Evolutionary conservation across 306 rosid genomes (phyloP).

Genomic region (Trifolium fragiferum): DNA sequence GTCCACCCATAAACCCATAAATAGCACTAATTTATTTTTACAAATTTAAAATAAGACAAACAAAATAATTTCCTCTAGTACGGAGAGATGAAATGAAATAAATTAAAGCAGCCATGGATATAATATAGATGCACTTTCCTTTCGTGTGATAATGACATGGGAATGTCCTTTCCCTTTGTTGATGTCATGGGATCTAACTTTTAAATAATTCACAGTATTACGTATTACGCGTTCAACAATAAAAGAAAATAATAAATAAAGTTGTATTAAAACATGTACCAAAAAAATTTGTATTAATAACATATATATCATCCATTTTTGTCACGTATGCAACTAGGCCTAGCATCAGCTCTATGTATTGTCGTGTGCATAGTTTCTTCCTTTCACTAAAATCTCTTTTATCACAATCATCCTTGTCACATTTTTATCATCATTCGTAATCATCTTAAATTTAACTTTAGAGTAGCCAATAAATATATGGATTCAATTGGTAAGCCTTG

Average conservation of each 20-base stretch:
- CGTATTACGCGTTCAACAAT: neutral
- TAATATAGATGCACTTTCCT: neutral
- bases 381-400: neutral
- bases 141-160: neutral
- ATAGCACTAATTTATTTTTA: no score
- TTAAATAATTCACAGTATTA: neutral
- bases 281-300: no score
- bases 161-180: neutral
- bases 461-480: no score
- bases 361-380: neutral
- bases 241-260: neutral
- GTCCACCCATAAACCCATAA: no score
- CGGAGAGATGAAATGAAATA: no score
- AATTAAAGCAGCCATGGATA: no score
- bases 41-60: no score
- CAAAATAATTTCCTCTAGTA: no score
- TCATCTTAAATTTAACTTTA: no score
- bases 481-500: no score
- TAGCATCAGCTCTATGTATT: neutral
- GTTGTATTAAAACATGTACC: neutral
- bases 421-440: neutral
- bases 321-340: neutral
- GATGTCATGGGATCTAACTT: constrained; percentile 9
- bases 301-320: neutral
- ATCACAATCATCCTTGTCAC: constrained; percentile 12